These are phyloP conservation scores for Isoetes taiwanensis DNA, from an alignment of 75 land plant genomes.

Conservation along the genomic window DNA sequence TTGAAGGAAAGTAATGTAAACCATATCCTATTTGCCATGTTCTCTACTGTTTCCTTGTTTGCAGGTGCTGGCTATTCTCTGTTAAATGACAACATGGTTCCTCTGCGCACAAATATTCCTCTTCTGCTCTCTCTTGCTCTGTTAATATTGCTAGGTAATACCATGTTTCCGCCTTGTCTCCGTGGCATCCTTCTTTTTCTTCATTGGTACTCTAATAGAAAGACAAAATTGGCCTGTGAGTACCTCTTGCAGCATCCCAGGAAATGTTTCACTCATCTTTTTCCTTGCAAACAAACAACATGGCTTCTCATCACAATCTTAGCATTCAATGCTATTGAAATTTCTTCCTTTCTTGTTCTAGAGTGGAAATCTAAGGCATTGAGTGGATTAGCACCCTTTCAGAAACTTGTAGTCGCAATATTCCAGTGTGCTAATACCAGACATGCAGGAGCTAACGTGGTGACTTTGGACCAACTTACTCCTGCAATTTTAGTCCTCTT, in stretches of 20 bases:
- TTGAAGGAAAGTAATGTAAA: not conserved
- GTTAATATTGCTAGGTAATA: not conserved
- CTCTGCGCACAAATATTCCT: not conserved
- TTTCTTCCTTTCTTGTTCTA: not conserved
- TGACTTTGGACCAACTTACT: not conserved
- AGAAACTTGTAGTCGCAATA: not conserved
- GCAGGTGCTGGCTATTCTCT: not conserved
- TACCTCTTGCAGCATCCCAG: conserved; percentile 6
- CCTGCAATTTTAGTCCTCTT: not conserved
- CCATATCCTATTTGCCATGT: not conserved
- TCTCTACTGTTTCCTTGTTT: not conserved
- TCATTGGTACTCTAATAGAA: not conserved
- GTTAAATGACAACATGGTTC: not conserved
- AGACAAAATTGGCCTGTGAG: not conserved
- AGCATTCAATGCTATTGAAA: conserved; percentile 3
- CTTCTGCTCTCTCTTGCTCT: not conserved
- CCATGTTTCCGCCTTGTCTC: not conserved
- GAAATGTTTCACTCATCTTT: conserved; percentile 1
- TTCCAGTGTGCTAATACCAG: not conserved
- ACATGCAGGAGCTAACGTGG: not conserved
- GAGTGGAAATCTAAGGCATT: not conserved
- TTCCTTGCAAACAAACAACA: not conserved
- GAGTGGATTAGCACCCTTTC: not conserved
- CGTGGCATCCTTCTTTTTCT: not conserved
- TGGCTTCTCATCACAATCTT: conserved; percentile 1